phyloP scores from a whole-genome alignment of 2,329 filamentous ascomycete species.

The Xylariaceae sp. region DNA sequence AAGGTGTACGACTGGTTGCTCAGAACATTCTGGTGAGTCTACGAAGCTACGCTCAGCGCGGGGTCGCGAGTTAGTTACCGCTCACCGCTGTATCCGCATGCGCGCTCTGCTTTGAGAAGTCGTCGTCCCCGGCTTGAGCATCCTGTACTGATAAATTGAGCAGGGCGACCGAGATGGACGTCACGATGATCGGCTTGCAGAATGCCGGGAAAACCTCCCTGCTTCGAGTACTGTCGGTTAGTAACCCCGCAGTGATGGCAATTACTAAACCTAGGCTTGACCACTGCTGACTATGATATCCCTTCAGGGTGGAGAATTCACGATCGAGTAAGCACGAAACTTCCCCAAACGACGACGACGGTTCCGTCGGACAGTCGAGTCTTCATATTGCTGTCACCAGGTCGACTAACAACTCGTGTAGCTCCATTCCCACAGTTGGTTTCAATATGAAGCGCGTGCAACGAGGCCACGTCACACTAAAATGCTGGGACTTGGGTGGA shows the following conservation, averaged over 20 bases:
- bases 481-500: constrained; percentile 98
- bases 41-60: constrained; percentile 30
- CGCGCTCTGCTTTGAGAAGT: constrained; percentile 20
- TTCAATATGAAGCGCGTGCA: constrained; percentile 99
- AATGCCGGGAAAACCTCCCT: constrained; percentile 98
- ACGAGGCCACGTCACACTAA: constrained; percentile 96
- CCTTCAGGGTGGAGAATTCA: constrained; percentile 91
- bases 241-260: constrained; percentile 39
- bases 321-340: constrained; percentile 80
- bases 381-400: constrained; percentile 19
- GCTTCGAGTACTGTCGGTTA: constrained; percentile 90
- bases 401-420: constrained; percentile 53
- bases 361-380: constrained; percentile 27
- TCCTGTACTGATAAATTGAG: constrained; percentile 24
- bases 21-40: constrained; percentile 89
- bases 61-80: constrained; percentile 31
- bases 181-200: constrained; percentile 97
- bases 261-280: constrained; percentile 10
- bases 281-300: constrained; percentile 22
- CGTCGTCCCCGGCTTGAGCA: constrained; percentile 10
- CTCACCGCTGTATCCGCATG: constrained; percentile 30
- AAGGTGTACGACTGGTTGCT: constrained; percentile 98
- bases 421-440: constrained; percentile 96
- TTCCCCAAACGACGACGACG: constrained; percentile 13
- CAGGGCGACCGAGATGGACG: constrained; percentile 99